Evolutionary conservation across 2,329 filamentous ascomycete genomes (phyloP).

Genomic region (Talaromyces amestolkiae): DNA sequence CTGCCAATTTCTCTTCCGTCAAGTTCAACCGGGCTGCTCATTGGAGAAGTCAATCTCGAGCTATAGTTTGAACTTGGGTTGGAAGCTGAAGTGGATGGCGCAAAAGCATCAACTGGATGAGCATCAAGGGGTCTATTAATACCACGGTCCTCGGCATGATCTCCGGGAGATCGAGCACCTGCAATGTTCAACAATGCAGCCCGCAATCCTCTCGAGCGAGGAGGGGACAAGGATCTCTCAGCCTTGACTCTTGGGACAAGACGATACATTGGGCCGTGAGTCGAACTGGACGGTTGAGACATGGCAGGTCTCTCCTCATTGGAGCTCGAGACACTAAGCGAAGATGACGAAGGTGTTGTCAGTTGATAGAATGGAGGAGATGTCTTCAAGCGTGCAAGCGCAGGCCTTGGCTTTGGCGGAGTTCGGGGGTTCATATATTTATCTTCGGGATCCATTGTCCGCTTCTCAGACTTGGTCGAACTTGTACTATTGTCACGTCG

Average conservation of each 20-base stretch:
- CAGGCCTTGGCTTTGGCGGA: slow-evolving; percentile 48
- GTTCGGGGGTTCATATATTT: slow-evolving; percentile 70
- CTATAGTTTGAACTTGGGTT: slow-evolving; percentile 19
- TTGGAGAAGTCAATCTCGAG: slow-evolving; percentile 17
- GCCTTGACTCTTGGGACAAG: slow-evolving; percentile 30
- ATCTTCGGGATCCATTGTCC: slow-evolving; percentile 74
- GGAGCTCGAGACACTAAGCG: slow-evolving; percentile 27
- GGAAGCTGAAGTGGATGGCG: slow-evolving; percentile 1
- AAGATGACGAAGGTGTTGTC: slow-evolving; percentile 27
- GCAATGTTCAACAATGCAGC: slow-evolving; percentile 38
- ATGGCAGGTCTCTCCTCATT: slow-evolving; percentile 29
- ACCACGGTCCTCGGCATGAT: slow-evolving; percentile 14
- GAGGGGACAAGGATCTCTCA: slow-evolving; percentile 39
- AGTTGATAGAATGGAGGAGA: slow-evolving; percentile 37
- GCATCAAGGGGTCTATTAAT: slow-evolving; percentile 3
- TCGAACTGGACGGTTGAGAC: slow-evolving; percentile 37
- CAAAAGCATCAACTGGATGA: not conserved
- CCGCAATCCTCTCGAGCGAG: slow-evolving; percentile 37
- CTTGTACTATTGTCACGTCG: slow-evolving; percentile 66
- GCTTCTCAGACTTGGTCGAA: slow-evolving; percentile 59
- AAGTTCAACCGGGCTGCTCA: slow-evolving; percentile 8
- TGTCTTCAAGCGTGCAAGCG: slow-evolving; percentile 43
- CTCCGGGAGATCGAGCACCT: slow-evolving; percentile 26
- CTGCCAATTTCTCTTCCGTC: slow-evolving; percentile 9
- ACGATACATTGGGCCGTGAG: slow-evolving; percentile 24